phyloP scores from a whole-genome alignment of 495 filamentous ascomycete species.

The Mytilinidion resinicola region DNA sequence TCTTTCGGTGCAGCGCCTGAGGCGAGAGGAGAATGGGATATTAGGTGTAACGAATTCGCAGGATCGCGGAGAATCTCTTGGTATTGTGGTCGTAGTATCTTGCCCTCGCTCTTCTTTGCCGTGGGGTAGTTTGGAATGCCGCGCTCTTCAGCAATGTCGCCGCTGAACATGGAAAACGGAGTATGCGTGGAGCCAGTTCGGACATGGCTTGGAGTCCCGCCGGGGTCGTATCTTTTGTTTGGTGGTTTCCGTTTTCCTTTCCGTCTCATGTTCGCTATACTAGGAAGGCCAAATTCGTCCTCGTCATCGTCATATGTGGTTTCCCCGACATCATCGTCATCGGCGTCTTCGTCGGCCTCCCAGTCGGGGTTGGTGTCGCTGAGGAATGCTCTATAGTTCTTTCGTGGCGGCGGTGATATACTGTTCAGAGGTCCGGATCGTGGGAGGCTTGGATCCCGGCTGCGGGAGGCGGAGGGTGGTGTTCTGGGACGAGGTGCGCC shows the following conservation, averaged over 20 bases:
- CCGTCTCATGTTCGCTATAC: constrained; percentile 77
- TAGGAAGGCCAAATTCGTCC: constrained; percentile 90
- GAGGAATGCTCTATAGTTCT: constrained; percentile 69
- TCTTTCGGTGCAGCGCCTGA: constrained; percentile 75
- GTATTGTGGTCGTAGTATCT: constrained; percentile 93
- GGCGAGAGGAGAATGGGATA: constrained; percentile 74
- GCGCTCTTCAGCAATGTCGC: constrained; percentile 85
- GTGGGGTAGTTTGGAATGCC: constrained; percentile 82
- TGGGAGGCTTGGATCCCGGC: constrained; percentile 45
- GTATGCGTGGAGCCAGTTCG: constrained; percentile 2
- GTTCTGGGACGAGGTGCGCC: constrained; percentile 53
- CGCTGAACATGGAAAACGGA: constrained; percentile 61
- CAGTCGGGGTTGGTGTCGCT: constrained; percentile 71
- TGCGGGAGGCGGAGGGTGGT: constrained; percentile 48
- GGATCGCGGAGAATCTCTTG: constrained; percentile 94
- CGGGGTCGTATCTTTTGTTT: constrained; percentile 46
- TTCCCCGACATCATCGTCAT: constrained; percentile 45
- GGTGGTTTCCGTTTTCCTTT: constrained; percentile 50
- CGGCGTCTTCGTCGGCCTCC: constrained; percentile 51
- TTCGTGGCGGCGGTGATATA: constrained; percentile 52
- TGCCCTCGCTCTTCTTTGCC: constrained; percentile 80
- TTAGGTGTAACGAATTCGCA: constrained; percentile 89
- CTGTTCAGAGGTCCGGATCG: constrained; percentile 36
- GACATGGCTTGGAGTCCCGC: constrained; percentile 26
- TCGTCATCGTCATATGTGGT: constrained; percentile 79